A percentile compares a stretch with the other conserved stretches of the same genome.
Evolutionary conservation across 2,329 filamentous ascomycete species (phyloP).

Genomic region (Aspergillus cejpii): DNA sequence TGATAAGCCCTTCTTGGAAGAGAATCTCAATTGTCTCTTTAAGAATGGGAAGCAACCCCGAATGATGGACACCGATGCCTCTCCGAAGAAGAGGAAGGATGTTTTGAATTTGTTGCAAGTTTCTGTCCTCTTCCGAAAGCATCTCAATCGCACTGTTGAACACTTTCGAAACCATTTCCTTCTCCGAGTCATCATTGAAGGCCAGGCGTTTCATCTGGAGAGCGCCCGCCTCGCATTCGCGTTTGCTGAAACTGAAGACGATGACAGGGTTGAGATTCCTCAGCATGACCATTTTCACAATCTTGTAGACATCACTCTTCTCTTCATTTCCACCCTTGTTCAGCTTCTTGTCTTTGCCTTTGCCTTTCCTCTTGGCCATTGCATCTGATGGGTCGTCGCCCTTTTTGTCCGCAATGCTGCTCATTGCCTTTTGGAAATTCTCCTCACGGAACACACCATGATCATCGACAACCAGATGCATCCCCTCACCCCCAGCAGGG

Average conservation of each 20-base stretch:
- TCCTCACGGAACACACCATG: conserved; percentile 93
- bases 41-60: conserved; percentile 84
- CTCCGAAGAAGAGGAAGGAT: conserved; percentile 81
- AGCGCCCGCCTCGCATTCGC: conserved; percentile 87
- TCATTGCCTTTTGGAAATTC: conserved; percentile 96
- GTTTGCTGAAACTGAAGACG: conserved; percentile 98
- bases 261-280: conserved; percentile 98
- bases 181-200: conserved; percentile 95
- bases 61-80: conserved; percentile 96
- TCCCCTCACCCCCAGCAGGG: conserved; percentile 83
- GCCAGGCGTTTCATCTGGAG: conserved; percentile 77
- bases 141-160: conserved; percentile 90
- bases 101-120: conserved; percentile 82
- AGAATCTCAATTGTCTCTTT: conserved; percentile 99
- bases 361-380: conserved; percentile 73
- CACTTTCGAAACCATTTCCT: conserved; percentile 87
- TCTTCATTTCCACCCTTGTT: conserved; percentile 75
- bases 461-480: conserved; percentile 90
- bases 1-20: conserved; percentile 96
- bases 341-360: conserved; percentile 83
- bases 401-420: conserved; percentile 77
- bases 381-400: conserved; percentile 75
- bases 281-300: conserved; percentile 97
- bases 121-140: conserved; percentile 82
- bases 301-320: conserved; percentile 85